These are phyloP conservation scores for Malus orientalis DNA, from an alignment of 306 rosid genomes.

Conservation along the genomic window DNA sequence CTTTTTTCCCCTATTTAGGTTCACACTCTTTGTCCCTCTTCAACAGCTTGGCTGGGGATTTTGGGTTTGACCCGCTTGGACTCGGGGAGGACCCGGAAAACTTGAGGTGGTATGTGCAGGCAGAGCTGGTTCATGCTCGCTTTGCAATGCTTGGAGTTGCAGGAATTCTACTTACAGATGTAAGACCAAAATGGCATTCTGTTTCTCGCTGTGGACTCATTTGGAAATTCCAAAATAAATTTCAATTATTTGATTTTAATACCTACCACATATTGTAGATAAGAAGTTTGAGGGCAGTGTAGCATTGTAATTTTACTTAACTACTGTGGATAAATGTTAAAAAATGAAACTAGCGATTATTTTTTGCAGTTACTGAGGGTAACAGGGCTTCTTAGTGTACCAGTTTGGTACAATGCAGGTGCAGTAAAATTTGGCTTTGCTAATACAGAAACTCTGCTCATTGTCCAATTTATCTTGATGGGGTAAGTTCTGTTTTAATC, in stretches of 20 bases:
- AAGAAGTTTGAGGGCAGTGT: not conserved
- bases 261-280: slow-evolving; percentile 11
- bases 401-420: slow-evolving; percentile 86
- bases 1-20: not conserved
- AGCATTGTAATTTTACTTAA: not conserved
- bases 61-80: slow-evolving; percentile 92
- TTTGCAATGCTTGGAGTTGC: slow-evolving; percentile 91
- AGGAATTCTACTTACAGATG: slow-evolving; percentile 86
- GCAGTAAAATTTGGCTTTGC: slow-evolving; percentile 64
- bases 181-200: slow-evolving; percentile 23
- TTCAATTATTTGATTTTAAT: not conserved
- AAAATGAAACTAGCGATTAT: not conserved
- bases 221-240: not conserved
- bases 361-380: slow-evolving; percentile 67
- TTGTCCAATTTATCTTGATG: slow-evolving; percentile 78
- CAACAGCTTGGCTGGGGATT: slow-evolving; percentile 74
- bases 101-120: slow-evolving; percentile 96
- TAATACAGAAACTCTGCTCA: slow-evolving; percentile 55
- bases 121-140: slow-evolving; percentile 81
- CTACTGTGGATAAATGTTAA: not conserved
- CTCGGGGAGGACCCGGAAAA: slow-evolving; percentile 84
- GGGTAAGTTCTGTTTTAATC: slow-evolving; percentile 36
- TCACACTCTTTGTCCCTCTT: not conserved
- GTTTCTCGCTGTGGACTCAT: not conserved
- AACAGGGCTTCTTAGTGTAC: slow-evolving; percentile 51